Evolutionary conservation across 2,329 filamentous ascomycete genomes (phyloP), one percentile per base, ranked within the genome.

Genomic region (Aspergillus versicolor): DNA sequence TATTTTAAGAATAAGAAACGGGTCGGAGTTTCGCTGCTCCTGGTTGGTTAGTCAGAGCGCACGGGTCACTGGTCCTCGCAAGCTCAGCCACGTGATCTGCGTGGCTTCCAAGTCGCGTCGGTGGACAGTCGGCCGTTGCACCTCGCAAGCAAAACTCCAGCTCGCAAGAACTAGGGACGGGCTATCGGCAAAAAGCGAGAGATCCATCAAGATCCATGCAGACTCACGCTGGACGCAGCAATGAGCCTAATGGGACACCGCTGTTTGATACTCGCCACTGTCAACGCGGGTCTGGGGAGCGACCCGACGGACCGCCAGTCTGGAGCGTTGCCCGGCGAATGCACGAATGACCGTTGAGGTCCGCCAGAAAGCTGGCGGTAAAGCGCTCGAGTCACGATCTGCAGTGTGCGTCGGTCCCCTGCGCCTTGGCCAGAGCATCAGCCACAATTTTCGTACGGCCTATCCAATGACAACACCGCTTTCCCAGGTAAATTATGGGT

Each of bases 381-480:
- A 54, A 41, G 42, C 27, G 38, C 27, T 53, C 40, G 17, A 19
- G 37, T 50, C 45, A n/a, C 19, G 50, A 53, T 53, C 50, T 53
- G 50, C 49, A 27, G 41, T 53, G 49, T 32, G 50, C 42, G 21
- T 44, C 42, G n/a, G 44, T 17, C 21, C 27, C 32, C 51, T 53
- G 51, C 51, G 51, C 51, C 51, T 46, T 53, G 51, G 51, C 51
- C 41, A 19, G 22, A 34, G 30, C 50, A 37, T 47, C 43, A 54
- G 51, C 51, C 51, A 54, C 51, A 38, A 40, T 30, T 21, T 30
- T 21, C 32, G 13, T 50, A 41, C 47, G 47, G 13, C 8, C 30
- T 27, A 11, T 11, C 47, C 34, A 50, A 50, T 49, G 9, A 34
- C 4, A 12, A 6, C 4, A n/a, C 27, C n/a, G 7, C 1, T 30